Percentiles rank a stretch among this genome's conserved stretches.
phyloP scores from a whole-genome alignment of 352 stramenopile species.

The Globisporangium yorkense region DNA sequence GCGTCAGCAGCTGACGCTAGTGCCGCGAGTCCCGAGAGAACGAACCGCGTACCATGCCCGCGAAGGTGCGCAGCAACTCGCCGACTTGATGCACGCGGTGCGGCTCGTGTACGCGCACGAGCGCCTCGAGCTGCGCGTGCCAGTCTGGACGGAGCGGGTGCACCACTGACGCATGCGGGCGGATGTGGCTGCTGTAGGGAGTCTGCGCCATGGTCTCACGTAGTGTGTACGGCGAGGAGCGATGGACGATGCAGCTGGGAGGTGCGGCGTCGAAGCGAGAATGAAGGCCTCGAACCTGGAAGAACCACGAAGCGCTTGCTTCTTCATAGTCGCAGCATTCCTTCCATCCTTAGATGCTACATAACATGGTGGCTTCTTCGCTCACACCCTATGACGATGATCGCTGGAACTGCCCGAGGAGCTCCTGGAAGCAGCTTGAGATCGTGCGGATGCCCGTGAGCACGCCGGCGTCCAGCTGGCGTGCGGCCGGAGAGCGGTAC shows the following conservation, averaged over 20 bases:
- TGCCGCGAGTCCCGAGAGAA: no score
- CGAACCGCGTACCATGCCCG: slow-evolving; percentile 28
- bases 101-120: slow-evolving; percentile 46
- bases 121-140: slow-evolving; percentile 26
- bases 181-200: neutral
- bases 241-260: neutral
- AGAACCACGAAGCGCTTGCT: no score
- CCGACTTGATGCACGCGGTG: slow-evolving; percentile 24
- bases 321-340: no score
- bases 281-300: no score
- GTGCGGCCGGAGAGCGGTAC: slow-evolving; percentile 7
- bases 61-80: slow-evolving; percentile 42
- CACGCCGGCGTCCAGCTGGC: slow-evolving; percentile 49
- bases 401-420: slow-evolving; percentile 18
- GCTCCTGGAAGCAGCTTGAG: slow-evolving; percentile 41
- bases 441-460: slow-evolving; percentile 46
- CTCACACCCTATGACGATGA: neutral
- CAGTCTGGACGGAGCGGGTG: slow-evolving; percentile 1
- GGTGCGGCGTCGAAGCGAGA: no score
- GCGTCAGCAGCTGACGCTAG: neutral
- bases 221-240: neutral
- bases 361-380: neutral
- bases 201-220: neutral
- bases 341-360: no score
- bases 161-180: neutral